Evolutionary conservation across 352 stramenopile genomes (phyloP).

Genomic region (Globisporangium splendens): DNA sequence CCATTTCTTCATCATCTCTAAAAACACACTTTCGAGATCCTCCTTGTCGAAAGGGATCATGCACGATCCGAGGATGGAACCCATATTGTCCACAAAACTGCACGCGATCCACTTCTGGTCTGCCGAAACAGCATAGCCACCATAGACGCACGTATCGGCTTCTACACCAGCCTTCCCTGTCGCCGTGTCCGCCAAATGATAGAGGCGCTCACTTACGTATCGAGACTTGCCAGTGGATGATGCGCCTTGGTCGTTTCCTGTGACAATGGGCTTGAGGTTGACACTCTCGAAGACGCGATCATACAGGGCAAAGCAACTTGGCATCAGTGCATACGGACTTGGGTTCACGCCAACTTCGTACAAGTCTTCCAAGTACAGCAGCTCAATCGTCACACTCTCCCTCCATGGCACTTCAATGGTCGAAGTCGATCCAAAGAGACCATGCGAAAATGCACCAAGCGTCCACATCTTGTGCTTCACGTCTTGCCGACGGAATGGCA

Average conservation of each 20-base stretch:
- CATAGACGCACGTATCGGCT: slow-evolving; percentile 35
- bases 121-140: slow-evolving; percentile 46
- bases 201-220: slow-evolving; percentile 61
- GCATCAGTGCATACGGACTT: slow-evolving; percentile 52
- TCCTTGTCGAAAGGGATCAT: slow-evolving; percentile 31
- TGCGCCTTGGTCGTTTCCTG: background rate
- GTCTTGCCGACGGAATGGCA: slow-evolving; percentile 56
- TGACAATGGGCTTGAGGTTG: slow-evolving; percentile 34
- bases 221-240: slow-evolving; percentile 17
- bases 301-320: slow-evolving; percentile 61
- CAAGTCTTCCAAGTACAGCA: slow-evolving; percentile 71
- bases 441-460: slow-evolving; percentile 55
- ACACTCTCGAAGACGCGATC: slow-evolving; percentile 63
- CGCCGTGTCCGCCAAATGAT: slow-evolving; percentile 36
- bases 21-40: slow-evolving; percentile 28
- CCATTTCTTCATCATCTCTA: slow-evolving; percentile 44
- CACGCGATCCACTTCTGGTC: slow-evolving; percentile 60
- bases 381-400: slow-evolving; percentile 59
- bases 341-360: slow-evolving; percentile 62
- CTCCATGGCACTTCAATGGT: slow-evolving; percentile 28
- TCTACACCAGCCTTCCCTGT: slow-evolving; percentile 5
- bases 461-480: slow-evolving; percentile 74
- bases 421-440: slow-evolving; percentile 40
- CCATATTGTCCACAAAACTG: slow-evolving; percentile 51
- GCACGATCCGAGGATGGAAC: slow-evolving; percentile 55